phyloP scores from a whole-genome alignment of 208 protist genomes.

The Leishmania amazonensis region DNA sequence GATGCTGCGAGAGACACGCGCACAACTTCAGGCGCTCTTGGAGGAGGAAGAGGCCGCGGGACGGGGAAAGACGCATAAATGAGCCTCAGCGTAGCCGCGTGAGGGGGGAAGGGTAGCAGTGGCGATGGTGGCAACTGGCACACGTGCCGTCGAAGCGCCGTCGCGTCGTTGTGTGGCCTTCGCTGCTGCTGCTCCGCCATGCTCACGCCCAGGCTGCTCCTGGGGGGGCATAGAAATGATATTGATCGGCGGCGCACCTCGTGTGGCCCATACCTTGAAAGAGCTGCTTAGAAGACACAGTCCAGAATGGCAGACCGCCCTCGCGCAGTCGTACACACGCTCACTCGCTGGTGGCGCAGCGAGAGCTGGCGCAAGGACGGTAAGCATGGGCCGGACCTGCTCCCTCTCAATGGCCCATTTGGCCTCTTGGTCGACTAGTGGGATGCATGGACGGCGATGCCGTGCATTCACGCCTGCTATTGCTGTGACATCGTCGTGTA shows the following conservation, averaged over 20 bases:
- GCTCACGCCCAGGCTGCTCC: not conserved
- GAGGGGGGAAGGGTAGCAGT: not conserved
- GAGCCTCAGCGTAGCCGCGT: not conserved
- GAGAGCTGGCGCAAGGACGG: not conserved
- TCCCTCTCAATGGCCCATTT: not conserved
- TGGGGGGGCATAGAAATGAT: not conserved
- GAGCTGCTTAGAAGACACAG: not conserved
- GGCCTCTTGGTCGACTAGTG: not conserved
- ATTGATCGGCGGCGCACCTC: not conserved
- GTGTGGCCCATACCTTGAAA: not conserved
- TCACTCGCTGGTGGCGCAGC: not conserved
- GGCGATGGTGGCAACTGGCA: not conserved
- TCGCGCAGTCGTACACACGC: not conserved
- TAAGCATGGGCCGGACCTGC: not conserved
- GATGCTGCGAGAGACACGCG: slow-evolving; percentile 70
- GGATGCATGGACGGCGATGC: not conserved
- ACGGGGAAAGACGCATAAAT: slow-evolving; percentile 6
- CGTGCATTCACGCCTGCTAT: not conserved
- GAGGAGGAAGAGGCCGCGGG: slow-evolving; percentile 52
- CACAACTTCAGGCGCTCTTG: slow-evolving; percentile 61
- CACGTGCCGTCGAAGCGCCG: not conserved
- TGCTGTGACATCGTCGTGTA: not conserved
- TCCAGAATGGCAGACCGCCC: not conserved
- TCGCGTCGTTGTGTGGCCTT: not conserved
- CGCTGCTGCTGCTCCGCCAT: not conserved